Base-by-base conservation (phyloP, 371 early-diverging fungal species). In the Rhizopus microsporus region DNA sequence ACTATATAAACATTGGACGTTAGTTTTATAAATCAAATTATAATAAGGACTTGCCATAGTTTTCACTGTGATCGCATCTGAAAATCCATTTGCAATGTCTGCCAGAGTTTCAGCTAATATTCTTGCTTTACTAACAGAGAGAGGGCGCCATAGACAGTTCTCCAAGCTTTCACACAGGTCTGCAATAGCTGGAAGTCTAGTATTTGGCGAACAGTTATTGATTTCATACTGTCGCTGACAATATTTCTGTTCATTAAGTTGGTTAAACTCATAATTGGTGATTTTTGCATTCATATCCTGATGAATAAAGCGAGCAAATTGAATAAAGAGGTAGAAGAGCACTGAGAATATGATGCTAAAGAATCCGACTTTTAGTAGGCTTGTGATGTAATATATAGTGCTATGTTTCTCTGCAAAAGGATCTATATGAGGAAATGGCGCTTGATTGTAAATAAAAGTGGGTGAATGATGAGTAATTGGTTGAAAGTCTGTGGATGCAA, bases 61-160 rank as follows among this genome's bases (percentile, higher is more conserved):
- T 29, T 42, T 57, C 8, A 58, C 15, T 7, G 62, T 50, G 9
- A 66, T 31, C 4, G 42, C 42, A 7, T 61, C 54, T 9, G 48
- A 35, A 35, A 67, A 67, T 29, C 49, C 60, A 52, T 67, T 59
- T 0, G 40, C 42, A 12, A 62, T 56, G 5, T 57, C 61, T 9
- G 55, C 67, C 1, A 62, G 15, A n/a, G 52, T 51, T 29, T 67
- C 67, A 40, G 56, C 65, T 29, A 65, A 50, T 8, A 63, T 39
- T 31, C 60, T 59, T 17, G 63, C 42, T 32, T 57, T 52, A 12
- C 60, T 59, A 0, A 57, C 45, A 0, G 45, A 7, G 0, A 54
- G 31, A n/a, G 63, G 63, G 16, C 47, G 52, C 34, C 40, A 38
- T 44, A 68, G 59, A 16, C 63, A 60, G 33, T 50, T 15, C 15